Conservation (phyloP, 176 grass and related monocot genomes). For the Lolium rigidum region DNA sequence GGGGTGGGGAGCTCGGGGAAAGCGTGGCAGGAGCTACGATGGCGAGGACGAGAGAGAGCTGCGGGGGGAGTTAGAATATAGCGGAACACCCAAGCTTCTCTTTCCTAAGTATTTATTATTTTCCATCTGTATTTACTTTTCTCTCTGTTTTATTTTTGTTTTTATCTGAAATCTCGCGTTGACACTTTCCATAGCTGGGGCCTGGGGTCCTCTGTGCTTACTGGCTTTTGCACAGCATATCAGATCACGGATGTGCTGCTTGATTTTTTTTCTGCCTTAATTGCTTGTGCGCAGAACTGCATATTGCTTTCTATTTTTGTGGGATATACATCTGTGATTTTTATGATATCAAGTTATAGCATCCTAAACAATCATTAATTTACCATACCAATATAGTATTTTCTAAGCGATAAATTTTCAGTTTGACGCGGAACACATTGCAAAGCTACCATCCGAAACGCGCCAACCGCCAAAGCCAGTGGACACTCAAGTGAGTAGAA, state of each 20-base stretch:
- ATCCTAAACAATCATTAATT: too few relatives aligned
- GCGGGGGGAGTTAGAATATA: slow-evolving; percentile 60
- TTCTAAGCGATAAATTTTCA: too few relatives aligned
- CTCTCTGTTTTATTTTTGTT: neutral
- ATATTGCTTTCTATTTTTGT: slow-evolving; percentile 48
- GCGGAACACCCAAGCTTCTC: slow-evolving; percentile 39
- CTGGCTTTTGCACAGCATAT: slow-evolving; percentile 31
- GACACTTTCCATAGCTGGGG: slow-evolving; percentile 44
- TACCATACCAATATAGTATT: neutral
- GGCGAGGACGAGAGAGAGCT: slow-evolving; percentile 46
- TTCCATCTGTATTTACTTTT: neutral
- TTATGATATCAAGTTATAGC: slow-evolving; percentile 11
- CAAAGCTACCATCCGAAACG: neutral
- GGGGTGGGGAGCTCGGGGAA: slow-evolving; percentile 43
- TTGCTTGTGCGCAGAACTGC: slow-evolving; percentile 20
- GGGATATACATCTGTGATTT: neutral
- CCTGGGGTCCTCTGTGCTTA: slow-evolving; percentile 3
- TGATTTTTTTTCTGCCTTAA: slow-evolving; percentile 44
- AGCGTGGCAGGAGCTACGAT: slow-evolving; percentile 44
- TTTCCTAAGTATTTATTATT: slow-evolving; percentile 37
- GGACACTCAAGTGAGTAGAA: neutral
- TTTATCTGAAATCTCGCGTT: neutral
- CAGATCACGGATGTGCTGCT: slow-evolving; percentile 35
- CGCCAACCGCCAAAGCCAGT: neutral
- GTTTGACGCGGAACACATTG: neutral